Evolutionary conservation across 1,139 yeast species (phyloP).

Genomic region (Yamadazyma triangularis): DNA sequence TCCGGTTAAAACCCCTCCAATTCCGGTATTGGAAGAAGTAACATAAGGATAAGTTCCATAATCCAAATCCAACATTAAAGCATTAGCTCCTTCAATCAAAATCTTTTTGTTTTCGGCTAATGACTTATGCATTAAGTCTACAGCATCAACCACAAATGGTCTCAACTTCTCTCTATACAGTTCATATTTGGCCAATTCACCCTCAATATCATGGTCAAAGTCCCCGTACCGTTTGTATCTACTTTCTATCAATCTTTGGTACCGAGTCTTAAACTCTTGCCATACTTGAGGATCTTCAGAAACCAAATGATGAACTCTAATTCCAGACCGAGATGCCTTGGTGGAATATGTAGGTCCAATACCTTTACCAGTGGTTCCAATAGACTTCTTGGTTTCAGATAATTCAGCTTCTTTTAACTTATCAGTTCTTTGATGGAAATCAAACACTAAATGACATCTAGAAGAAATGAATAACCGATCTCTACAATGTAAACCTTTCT

Average conservation of each 20-base stretch:
- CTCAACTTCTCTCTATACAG: constrained; percentile 66
- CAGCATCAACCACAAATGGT: constrained; percentile 93
- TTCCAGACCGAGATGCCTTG: constrained; percentile 94
- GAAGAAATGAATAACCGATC: constrained; percentile 84
- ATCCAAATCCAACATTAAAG: constrained; percentile 94
- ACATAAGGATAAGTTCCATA: constrained; percentile 98
- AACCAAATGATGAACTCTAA: constrained; percentile 93
- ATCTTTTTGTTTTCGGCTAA: constrained; percentile 75
- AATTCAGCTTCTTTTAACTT: constrained; percentile 92
- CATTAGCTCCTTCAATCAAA: constrained; percentile 97
- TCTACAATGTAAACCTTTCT: constrained; percentile 75
- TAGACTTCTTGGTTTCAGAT: constrained; percentile 78
- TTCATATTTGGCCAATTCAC: constrained; percentile 74
- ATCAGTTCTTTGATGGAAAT: constrained; percentile 96
- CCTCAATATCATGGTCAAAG: constrained; percentile 81
- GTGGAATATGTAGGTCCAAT: constrained; percentile 98
- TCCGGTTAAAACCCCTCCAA: constrained; percentile 98
- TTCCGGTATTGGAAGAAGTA: constrained; percentile 91
- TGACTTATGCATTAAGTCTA: constrained; percentile 85
- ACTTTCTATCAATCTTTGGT: constrained; percentile 71
- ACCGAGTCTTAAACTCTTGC: constrained; percentile 81
- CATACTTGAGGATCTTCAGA: constrained; percentile 88
- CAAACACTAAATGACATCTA: constrained; percentile 94
- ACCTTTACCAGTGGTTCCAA: constrained; percentile 99
- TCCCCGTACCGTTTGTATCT: constrained; percentile 90